phyloP scores from a whole-genome alignment of 2,329 filamentous ascomycete genomes.

The Talaromyces atroroseus region DNA sequence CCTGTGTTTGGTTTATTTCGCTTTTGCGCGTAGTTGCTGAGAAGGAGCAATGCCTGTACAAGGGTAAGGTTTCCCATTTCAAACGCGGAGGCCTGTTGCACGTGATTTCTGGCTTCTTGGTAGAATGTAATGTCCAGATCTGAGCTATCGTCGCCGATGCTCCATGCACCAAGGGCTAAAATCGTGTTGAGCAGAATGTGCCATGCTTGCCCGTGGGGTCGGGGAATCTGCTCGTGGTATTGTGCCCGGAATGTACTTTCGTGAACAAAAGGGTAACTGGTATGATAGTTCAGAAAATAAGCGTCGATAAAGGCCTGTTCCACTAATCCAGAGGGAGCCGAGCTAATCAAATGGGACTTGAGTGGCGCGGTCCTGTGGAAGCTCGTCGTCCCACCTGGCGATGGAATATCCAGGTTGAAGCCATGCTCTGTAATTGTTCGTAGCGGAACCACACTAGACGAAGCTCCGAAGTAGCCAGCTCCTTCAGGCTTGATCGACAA shows the following conservation, averaged over 20 bases:
- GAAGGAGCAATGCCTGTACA: slow-evolving; percentile 43
- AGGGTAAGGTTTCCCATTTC: slow-evolving; percentile 47
- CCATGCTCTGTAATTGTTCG: slow-evolving; percentile 35
- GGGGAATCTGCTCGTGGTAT: slow-evolving; percentile 40
- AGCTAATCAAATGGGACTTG: slow-evolving; percentile 34
- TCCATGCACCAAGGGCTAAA: slow-evolving; percentile 42
- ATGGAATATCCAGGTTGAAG: slow-evolving; percentile 34
- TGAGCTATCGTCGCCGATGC: slow-evolving; percentile 35
- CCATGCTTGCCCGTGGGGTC: slow-evolving; percentile 40
- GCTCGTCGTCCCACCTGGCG: slow-evolving; percentile 22
- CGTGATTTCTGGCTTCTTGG: slow-evolving; percentile 42
- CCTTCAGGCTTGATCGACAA: slow-evolving; percentile 36
- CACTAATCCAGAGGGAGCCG: slow-evolving; percentile 33
- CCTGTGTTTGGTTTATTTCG: slow-evolving; percentile 48
- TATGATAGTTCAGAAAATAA: slow-evolving; percentile 45
- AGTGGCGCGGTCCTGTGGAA: slow-evolving; percentile 26
- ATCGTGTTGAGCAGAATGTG: slow-evolving; percentile 44
- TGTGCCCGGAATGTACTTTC: slow-evolving; percentile 45
- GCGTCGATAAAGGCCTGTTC: slow-evolving; percentile 41
- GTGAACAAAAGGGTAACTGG: slow-evolving; percentile 45
- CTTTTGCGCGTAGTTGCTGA: slow-evolving; percentile 48
- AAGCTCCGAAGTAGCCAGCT: slow-evolving; percentile 36
- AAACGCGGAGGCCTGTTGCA: slow-evolving; percentile 43
- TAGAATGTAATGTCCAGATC: slow-evolving; percentile 43
- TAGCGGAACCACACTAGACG: slow-evolving; percentile 36